phyloP scores from a whole-genome alignment of 768 basidiomycete genomes.

The Leccinum boreale region DNA sequence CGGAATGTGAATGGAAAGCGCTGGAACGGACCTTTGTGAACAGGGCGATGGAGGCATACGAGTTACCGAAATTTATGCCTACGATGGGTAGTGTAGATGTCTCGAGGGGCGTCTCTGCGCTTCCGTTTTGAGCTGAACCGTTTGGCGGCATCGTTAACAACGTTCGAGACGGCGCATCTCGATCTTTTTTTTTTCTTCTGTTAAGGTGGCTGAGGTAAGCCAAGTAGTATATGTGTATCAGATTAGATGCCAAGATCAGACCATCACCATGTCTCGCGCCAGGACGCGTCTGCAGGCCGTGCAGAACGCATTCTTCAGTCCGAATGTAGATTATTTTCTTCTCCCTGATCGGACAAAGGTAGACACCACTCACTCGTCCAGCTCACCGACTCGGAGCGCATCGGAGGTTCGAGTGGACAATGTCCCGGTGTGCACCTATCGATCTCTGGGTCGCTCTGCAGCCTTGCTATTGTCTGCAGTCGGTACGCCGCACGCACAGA shows the following conservation, averaged over 20 bases:
- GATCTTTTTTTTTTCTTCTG: neutral
- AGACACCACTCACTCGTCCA: neutral
- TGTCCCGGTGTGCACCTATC: constrained; percentile 13
- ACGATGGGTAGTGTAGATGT: constrained; percentile 56
- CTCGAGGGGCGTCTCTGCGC: constrained; percentile 40
- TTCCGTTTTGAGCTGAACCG: constrained; percentile 48
- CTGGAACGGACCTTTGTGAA: constrained; percentile 74
- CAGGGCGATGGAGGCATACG: constrained; percentile 92
- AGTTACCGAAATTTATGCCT: constrained; percentile 96
- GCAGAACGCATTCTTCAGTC: constrained; percentile 8
- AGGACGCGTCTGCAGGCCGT: constrained; percentile 9
- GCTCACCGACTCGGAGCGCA: neutral
- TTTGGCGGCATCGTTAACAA: constrained; percentile 39
- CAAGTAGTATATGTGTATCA: neutral
- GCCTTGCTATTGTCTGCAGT: constrained; percentile 16
- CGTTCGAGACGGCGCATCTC: neutral
- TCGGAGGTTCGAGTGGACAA: constrained; percentile 7
- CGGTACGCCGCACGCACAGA: constrained; percentile 18
- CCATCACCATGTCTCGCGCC: constrained; percentile 3
- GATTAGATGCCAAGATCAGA: constrained; percentile 3
- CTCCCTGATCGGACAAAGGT: constrained; percentile 18
- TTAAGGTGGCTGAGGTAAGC: constrained; percentile 11
- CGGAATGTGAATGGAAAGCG: neutral
- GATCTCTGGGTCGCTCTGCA: constrained; percentile 5
- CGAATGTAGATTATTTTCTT: neutral